Percentiles rank a stretch among this genome's conserved stretches.
These are phyloP conservation scores for Limonomyces culmigenus DNA, from an alignment of 1,284 basidiomycete species.

Conservation along the genomic window DNA sequence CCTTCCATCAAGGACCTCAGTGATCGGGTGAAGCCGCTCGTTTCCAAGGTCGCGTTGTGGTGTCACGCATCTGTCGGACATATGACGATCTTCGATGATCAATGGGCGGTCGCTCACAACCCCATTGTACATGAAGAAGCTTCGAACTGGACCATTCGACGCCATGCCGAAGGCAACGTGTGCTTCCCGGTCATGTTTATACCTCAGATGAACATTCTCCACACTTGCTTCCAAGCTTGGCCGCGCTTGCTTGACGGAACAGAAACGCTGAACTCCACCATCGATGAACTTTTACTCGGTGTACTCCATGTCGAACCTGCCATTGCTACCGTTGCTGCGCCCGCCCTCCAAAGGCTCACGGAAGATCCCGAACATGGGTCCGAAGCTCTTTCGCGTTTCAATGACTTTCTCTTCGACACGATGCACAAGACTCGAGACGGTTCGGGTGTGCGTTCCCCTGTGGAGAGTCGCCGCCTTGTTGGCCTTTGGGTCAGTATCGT, in stretches of 20 bases:
- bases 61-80: slow-evolving; percentile 58
- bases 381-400: slow-evolving; percentile 55
- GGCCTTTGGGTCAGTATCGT: slow-evolving; percentile 65
- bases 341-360: slow-evolving; percentile 63
- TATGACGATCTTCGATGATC: slow-evolving; percentile 77
- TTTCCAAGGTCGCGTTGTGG: slow-evolving; percentile 44
- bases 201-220: slow-evolving; percentile 59
- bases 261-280: slow-evolving; percentile 39
- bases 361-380: slow-evolving; percentile 31
- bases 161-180: slow-evolving; percentile 54
- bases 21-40: slow-evolving; percentile 42
- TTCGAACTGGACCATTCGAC: slow-evolving; percentile 42
- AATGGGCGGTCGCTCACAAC: slow-evolving; percentile 47
- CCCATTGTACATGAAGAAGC: slow-evolving; percentile 54
- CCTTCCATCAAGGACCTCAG: slow-evolving; percentile 70
- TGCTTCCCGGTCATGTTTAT: slow-evolving; percentile 52
- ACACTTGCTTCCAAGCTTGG: slow-evolving; percentile 73
- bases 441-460: slow-evolving; percentile 38
- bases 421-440: slow-evolving; percentile 51
- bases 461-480: slow-evolving; percentile 50
- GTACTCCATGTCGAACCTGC: slow-evolving; percentile 73
- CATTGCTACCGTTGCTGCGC: slow-evolving; percentile 52
- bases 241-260: slow-evolving; percentile 60
- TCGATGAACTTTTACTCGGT: slow-evolving; percentile 71
- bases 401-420: slow-evolving; percentile 66